These are phyloP conservation scores for Karstenula rhodostoma DNA, from an alignment of 2,329 filamentous ascomycete genomes.

Conservation along the genomic window DNA sequence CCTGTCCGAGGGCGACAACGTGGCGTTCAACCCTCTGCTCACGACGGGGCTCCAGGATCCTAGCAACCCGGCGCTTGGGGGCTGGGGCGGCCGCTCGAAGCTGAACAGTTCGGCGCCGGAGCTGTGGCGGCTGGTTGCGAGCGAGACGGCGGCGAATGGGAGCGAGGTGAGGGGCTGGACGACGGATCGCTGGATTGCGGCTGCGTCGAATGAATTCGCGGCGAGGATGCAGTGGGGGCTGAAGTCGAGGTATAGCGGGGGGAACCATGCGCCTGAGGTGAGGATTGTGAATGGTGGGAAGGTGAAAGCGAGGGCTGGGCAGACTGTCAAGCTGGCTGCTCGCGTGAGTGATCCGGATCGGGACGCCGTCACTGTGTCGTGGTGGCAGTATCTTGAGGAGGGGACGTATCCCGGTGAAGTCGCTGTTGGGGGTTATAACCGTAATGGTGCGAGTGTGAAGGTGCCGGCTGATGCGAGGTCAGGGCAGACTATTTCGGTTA, in stretches of 20 bases:
- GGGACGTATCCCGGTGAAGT: conserved; percentile 4
- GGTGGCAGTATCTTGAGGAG: conserved; percentile 11
- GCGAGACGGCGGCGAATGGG: conserved; percentile 14
- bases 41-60: conserved; percentile 32
- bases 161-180: conserved; percentile 10
- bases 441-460: conserved; percentile 4
- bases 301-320: conserved; percentile 44
- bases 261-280: conserved; percentile 54
- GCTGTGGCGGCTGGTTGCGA: conserved; percentile 3
- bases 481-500: conserved; percentile 9
- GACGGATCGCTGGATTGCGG: conserved; percentile 57
- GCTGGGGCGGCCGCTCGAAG: conserved; percentile 56
- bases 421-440: not conserved
- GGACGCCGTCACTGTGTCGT: not conserved
- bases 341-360: conserved; percentile 28
- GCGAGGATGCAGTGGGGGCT: conserved; percentile 42
- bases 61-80: conserved; percentile 43
- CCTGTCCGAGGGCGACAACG: conserved; percentile 27
- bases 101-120: conserved; percentile 9
- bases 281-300: conserved; percentile 45
- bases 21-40: conserved; percentile 18
- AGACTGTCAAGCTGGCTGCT: conserved; percentile 50
- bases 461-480: not conserved
- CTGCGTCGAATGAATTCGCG: conserved; percentile 57
- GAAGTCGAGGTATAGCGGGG: conserved; percentile 32